These are phyloP conservation scores for Zopfochytrium polystomum DNA, from an alignment of 371 early-diverging fungal species.

Conservation along the genomic window DNA sequence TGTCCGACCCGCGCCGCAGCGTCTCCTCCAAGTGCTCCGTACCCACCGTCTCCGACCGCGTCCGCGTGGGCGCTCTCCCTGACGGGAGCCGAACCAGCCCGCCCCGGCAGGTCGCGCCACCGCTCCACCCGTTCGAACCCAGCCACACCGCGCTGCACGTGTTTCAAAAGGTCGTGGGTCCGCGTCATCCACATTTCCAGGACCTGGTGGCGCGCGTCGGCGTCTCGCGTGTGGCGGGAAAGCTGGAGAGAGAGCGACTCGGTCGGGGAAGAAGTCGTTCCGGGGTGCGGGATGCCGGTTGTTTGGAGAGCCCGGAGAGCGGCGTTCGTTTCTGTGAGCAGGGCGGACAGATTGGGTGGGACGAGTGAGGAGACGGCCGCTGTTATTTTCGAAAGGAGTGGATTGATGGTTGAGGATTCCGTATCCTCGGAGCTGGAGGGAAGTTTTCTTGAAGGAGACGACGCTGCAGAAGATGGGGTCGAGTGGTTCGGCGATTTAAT, in stretches of 20 bases:
- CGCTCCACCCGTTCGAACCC: conserved; percentile 24
- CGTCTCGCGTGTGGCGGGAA: conserved; percentile 6
- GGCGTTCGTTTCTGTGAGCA: too few relatives aligned
- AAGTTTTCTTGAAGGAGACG: too few relatives aligned
- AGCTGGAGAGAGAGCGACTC: conserved; percentile 19
- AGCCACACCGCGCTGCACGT: conserved; percentile 19
- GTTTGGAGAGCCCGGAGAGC: not conserved
- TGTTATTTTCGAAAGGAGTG: too few relatives aligned
- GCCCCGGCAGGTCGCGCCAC: not conserved
- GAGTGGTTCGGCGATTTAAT: conserved; percentile 2
- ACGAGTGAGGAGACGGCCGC: too few relatives aligned
- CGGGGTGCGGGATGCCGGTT: not conserved
- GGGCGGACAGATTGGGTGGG: too few relatives aligned
- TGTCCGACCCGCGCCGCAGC: conserved; percentile 3
- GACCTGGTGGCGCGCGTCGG: conserved; percentile 16
- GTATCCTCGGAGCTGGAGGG: too few relatives aligned
- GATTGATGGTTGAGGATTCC: too few relatives aligned
- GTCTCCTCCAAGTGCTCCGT: too few relatives aligned
- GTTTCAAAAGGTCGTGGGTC: conserved; percentile 22
- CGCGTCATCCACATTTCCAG: conserved; percentile 25
- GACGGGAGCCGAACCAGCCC: not conserved
- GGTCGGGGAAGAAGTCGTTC: not conserved
- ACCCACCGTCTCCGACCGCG: too few relatives aligned
- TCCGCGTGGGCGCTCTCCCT: too few relatives aligned
- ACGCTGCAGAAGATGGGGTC: not conserved